Base-by-base conservation (phyloP, 2,329 filamentous ascomycete genomes). In the Colletotrichum tamarilloi region DNA sequence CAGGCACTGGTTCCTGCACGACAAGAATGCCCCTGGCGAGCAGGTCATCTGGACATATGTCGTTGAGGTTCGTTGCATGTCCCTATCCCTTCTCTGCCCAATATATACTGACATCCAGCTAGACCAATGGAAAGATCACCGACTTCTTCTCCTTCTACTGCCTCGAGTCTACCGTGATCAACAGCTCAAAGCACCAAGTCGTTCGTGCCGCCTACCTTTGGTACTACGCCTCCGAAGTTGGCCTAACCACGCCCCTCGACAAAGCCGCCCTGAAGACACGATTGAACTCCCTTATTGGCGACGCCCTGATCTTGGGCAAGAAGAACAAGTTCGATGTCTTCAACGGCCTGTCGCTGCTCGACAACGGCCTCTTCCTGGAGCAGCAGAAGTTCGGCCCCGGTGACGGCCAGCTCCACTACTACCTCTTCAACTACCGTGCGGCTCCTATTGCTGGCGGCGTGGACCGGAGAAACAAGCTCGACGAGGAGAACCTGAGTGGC, bases 61-160 rank as follows among this genome's bases (percentile, higher is more conserved):
- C 11, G 94, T 97, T 16, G 96, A 95, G 85, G 91, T 92, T 42
- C 42, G 66, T 49, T 28, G 24, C 26, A 8, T 4, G 4, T 32
- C 32, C 1, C 5, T 19, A 11, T 49, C 8, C 9, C 3, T 24
- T 8, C 46, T 7, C 14, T 57, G 32, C 24, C 5, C 22, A 6
- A n/a, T 2, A 16, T 4, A 11, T 6, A 66, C 62, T 80, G 58
- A 81, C 69, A 38, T 26, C 7, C 35, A 30, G n/a, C 74, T 49
- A 88, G 87, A 84, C 88, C 73, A 83, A 75, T 63, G 90, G 93
- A 75, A 95, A 95, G 78, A 94, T 99, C 79, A 98, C 95, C 49
- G 97, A 99, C 84, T 98, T 98, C 85, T 93, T 98, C 85, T 98
- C 95, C 49, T 99, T 98, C 85, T 99, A 98, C 87, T 92, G 92